A percentile compares a stretch with the other conserved stretches of the same genome.
These are phyloP conservation scores for Arabis alpina DNA, from an alignment of 345 rosid genomes.

Conservation along the genomic window DNA sequence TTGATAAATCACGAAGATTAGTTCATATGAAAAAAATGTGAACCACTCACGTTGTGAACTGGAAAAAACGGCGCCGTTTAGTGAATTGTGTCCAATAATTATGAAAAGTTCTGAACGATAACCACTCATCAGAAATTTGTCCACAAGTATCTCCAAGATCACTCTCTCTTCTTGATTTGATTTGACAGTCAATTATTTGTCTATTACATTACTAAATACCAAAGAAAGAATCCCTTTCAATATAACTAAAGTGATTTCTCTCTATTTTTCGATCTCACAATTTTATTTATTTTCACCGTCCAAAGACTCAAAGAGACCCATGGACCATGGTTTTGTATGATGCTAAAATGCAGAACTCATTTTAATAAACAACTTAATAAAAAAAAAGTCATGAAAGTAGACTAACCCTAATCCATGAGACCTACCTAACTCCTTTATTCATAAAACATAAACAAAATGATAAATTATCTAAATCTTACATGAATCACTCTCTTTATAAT, in stretches of 20 bases:
- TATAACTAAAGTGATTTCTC: neutral
- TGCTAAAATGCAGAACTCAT: neutral
- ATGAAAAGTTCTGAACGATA: neutral
- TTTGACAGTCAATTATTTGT: slow-evolving; percentile 22
- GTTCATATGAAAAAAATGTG: neutral
- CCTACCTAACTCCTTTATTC: too few relatives aligned
- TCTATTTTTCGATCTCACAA: neutral
- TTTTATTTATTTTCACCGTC: slow-evolving; percentile 37
- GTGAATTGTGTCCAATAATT: slow-evolving; percentile 1
- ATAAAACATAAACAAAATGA: too few relatives aligned
- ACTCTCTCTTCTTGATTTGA: slow-evolving; percentile 20
- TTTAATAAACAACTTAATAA: neutral
- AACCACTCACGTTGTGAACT: slow-evolving; percentile 1
- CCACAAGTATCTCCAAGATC: neutral
- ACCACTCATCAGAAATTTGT: neutral
- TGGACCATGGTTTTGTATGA: neutral
- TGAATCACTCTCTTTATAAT: too few relatives aligned
- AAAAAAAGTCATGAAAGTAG: neutral
- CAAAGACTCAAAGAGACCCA: neutral
- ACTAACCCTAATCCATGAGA: too few relatives aligned
- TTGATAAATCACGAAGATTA: too few relatives aligned
- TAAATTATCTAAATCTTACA: too few relatives aligned
- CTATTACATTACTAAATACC: neutral
- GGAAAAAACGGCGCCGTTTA: slow-evolving; percentile 34
- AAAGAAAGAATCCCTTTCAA: neutral